Evolutionary conservation across 1,139 yeast genomes (phyloP), one percentile per base, ranked within the genome.

Genomic region (Yarrowia galli): DNA sequence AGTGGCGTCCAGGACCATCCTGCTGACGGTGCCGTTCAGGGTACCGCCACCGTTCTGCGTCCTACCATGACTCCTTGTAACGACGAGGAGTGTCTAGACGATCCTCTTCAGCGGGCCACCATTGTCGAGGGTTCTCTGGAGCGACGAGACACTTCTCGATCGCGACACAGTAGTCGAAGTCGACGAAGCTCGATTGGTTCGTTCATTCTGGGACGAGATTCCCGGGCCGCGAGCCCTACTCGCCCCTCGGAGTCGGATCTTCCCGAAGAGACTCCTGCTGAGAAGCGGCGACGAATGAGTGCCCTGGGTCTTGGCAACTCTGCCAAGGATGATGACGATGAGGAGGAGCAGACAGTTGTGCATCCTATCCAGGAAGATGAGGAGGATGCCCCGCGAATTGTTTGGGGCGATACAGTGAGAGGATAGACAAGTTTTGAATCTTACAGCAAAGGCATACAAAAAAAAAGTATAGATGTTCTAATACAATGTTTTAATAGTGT

Each of bases 291-390:
- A 35, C 66, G 66, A 46, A 46, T 61, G 54, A 46, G 56, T 23
- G 66, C 66, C 22, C 66, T 61, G 32, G 66, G 66, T 36, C 35
- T 61, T 9, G 56, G 56, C n/a, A 48, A 48, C 46, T 20, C 46
- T 35, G 45, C 45, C 22, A 22, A 60, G 42, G 74, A 71, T 22
- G 74, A 73, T 7, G 74, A 74, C 15, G 74, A 71, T 13, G 71
- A 71, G 20, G 71, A 71, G 18, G 74, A 73, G 25, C 48, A 40
- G 40, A 40, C 40, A 3, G 51, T 38, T 15, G 64, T 58, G 51
- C 51, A 28, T 53, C 49, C 63, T 20, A 53, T 54, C 40, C 42
- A 23, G 42, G 67, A 54, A n/a, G 53, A 65, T 13, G 49, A 42
- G 22, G 67, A 65, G 18, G 63, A 51, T 3, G 51, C 36, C 15